phyloP scores from a whole-genome alignment of 2,329 filamentous ascomycete species.

The Cladosporium sp. region DNA sequence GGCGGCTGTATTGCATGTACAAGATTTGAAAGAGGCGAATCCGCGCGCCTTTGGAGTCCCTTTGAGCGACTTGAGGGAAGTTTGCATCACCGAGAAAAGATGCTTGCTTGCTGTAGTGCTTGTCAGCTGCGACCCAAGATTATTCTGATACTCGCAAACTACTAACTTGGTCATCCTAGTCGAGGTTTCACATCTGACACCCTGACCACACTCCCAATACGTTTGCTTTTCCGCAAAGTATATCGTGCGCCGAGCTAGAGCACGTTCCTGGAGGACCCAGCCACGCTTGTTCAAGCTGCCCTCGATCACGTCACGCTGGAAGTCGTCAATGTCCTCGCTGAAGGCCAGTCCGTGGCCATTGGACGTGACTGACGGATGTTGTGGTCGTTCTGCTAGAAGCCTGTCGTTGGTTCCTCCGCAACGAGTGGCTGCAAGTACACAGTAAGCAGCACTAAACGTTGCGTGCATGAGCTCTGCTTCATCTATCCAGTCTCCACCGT shows the following conservation, averaged over 20 bases:
- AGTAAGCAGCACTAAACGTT: constrained; percentile 13
- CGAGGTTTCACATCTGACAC: not conserved
- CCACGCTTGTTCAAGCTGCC: not conserved
- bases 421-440: constrained; percentile 16
- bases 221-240: not conserved
- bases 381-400: not conserved
- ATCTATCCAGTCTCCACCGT: constrained; percentile 15
- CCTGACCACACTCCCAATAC: not conserved
- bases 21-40: not conserved
- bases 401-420: not conserved
- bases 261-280: constrained; percentile 9
- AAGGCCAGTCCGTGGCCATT: not conserved
- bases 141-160: not conserved
- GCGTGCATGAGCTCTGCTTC: constrained; percentile 2
- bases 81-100: not conserved
- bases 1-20: not conserved
- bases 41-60: not conserved
- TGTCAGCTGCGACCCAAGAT: not conserved
- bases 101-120: not conserved
- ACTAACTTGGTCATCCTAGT: not conserved
- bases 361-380: not conserved
- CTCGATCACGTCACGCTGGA: not conserved
- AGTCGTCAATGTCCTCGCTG: constrained; percentile 15
- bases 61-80: not conserved
- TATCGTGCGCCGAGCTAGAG: not conserved